These are phyloP conservation scores for Globisporangium irregulare DNA, from an alignment of 352 stramenopile species.

Conservation along the genomic window DNA sequence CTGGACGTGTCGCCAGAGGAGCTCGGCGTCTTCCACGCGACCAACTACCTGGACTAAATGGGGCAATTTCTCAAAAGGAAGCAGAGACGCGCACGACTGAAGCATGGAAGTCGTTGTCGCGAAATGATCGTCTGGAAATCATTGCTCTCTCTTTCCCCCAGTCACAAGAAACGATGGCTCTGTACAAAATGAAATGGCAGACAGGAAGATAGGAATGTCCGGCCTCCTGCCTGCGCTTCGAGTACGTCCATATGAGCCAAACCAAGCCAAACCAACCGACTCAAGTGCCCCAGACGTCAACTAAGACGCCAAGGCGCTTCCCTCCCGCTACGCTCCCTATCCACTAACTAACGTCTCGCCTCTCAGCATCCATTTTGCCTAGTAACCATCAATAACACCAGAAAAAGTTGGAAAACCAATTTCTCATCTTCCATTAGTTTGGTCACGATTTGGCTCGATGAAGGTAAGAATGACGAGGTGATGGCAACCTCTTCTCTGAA, in stretches of 20 bases:
- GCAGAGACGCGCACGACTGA: background rate
- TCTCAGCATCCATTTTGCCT: background rate
- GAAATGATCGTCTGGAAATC: constrained; percentile 9
- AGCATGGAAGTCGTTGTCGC: background rate
- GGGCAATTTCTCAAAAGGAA: background rate
- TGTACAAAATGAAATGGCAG: background rate
- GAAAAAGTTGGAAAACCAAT: background rate
- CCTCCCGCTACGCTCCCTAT: background rate
- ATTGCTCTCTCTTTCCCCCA: constrained; percentile 1
- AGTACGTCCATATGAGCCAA: constrained; percentile 2
- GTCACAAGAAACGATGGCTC: constrained; percentile 3
- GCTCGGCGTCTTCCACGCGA: constrained; percentile 78
- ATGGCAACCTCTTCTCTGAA: background rate
- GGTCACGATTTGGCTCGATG: too few species aligned
- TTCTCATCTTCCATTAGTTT: background rate
- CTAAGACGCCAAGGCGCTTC: constrained; percentile 1
- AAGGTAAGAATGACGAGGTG: background rate
- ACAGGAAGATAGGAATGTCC: background rate
- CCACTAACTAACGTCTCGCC: background rate
- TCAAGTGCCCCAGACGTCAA: background rate
- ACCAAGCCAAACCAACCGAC: background rate
- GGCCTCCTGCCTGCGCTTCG: background rate
- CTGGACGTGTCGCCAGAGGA: constrained; percentile 73
- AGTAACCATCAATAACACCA: background rate
- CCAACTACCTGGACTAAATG: constrained; percentile 77